Base-by-base conservation (phyloP, 805 yeast genomes). In the Teunomyces atbi region DNA sequence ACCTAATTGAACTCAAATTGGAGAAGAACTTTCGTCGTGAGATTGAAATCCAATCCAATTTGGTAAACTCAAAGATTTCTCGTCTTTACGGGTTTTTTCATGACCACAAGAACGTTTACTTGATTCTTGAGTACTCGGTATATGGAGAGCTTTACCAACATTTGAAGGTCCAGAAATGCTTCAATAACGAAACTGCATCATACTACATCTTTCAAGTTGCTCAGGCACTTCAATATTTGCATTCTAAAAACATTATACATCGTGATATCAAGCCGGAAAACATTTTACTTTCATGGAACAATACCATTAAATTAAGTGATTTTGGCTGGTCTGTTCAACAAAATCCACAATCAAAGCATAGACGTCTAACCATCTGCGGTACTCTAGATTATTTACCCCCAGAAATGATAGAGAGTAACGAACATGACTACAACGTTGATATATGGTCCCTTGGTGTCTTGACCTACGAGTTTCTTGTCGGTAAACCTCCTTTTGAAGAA, bases 261-360 rank as follows among this genome's bases (percentile, higher is more conserved):
- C 76, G 98, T 49, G 99, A 92, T 61, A 81, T 92, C 53, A 92
- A 92, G 64, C 98, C 98, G 0, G 98, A 94, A 61, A 92, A 92
- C 57, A 86, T 92, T 42, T 67, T 92, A 36, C 69, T 92, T 8
- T 89, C 89, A 5, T 77, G 83, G 49, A 81, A 88, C 59, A 87
- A 90, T 52, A 79, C 78, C 19, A 75, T 92, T 45, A 92, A 91
- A 62, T 75, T 92, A 32, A 85, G 96, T 15, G 99, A 92, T 66
- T 92, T 94, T 62, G 99, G 99, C 11, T 92, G 97, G 97, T 86
- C 96, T 46, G 92, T 91, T 51, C 82, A 82, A n/a, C 53, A 49
- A 13, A 44, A 40, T 50, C 23, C 55, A 42, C 44, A 52, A 18
- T 39, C 56, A 2, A 35, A 47, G 15, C 49, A 48, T 8, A 77